These are phyloP conservation scores for Fusarium neocosmosporiellum DNA, from an alignment of 2,329 filamentous ascomycete species.

Conservation along the genomic window DNA sequence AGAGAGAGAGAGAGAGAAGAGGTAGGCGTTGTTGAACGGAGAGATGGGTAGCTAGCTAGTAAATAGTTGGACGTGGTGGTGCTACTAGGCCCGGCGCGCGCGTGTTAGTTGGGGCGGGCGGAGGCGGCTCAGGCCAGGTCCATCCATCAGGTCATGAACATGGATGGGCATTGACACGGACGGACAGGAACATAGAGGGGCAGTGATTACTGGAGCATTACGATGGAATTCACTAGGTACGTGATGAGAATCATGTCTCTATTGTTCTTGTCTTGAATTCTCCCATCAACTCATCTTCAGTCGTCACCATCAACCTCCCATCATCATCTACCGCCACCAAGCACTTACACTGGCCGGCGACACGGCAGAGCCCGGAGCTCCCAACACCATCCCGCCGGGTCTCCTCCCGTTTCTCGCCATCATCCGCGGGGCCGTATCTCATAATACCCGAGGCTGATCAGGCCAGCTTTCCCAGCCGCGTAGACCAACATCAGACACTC, in stretches of 20 bases:
- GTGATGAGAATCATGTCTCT: not conserved
- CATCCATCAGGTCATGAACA: slow-evolving; percentile 32
- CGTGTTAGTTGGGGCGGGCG: slow-evolving; percentile 28
- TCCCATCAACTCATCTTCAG: not conserved
- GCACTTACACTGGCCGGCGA: slow-evolving; percentile 11
- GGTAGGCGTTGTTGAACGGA: slow-evolving; percentile 2
- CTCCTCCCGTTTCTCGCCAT: slow-evolving; percentile 27
- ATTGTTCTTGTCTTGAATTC: not conserved
- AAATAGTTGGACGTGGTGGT: slow-evolving; percentile 22
- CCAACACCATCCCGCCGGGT: not conserved
- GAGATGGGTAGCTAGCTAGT: slow-evolving; percentile 26
- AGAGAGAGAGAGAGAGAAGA: slow-evolving; percentile 12
- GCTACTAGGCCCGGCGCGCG: not conserved
- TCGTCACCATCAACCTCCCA: not conserved
- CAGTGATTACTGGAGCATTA: not conserved
- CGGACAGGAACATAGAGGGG: slow-evolving; percentile 5
- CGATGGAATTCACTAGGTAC: not conserved
- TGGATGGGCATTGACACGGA: slow-evolving; percentile 26
- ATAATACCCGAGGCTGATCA: slow-evolving; percentile 5
- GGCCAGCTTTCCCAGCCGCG: slow-evolving; percentile 4
- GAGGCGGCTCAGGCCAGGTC: slow-evolving; percentile 28
- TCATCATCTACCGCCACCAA: not conserved
- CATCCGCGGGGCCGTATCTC: slow-evolving; percentile 6
- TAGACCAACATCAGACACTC: not conserved
- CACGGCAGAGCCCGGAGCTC: slow-evolving; percentile 23